Conservation (phyloP, 2,329 filamentous ascomycete genomes). For the Penicillium paneum region DNA sequence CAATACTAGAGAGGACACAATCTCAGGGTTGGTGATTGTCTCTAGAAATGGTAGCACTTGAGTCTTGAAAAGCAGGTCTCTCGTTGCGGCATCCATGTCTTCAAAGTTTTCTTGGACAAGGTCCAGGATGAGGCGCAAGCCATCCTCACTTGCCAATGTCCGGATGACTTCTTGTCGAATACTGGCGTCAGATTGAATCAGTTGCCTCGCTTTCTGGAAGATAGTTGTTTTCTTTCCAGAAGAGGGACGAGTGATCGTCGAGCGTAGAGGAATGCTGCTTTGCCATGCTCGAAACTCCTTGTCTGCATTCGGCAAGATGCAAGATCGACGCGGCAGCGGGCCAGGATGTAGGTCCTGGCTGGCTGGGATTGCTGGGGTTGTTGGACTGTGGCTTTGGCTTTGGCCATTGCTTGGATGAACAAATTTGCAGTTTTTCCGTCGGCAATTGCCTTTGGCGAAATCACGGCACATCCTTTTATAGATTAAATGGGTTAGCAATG, state of each 20-base stretch:
- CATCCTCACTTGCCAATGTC: conserved; percentile 29
- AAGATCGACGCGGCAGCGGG: not conserved
- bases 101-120: conserved; percentile 23
- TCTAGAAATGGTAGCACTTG: conserved; percentile 43
- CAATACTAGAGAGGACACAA: conserved; percentile 43
- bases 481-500: not conserved
- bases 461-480: conserved; percentile 3
- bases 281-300: conserved; percentile 7
- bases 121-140: conserved; percentile 29
- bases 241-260: not conserved
- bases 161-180: conserved; percentile 30
- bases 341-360: not conserved
- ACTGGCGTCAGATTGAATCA: conserved; percentile 23
- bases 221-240: conserved; percentile 12
- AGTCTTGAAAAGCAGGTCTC: conserved; percentile 16
- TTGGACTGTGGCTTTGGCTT: not conserved
- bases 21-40: conserved; percentile 41
- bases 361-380: not conserved
- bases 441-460: conserved; percentile 9
- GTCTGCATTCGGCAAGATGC: not conserved
- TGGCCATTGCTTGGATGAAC: conserved; percentile 8
- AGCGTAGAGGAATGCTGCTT: not conserved
- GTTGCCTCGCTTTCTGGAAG: conserved; percentile 24
- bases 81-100: conserved; percentile 14
- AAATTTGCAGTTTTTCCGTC: conserved; percentile 11